Conservation (phyloP, 768 basidiomycete species). For the Tricholoma saponaceum region DNA sequence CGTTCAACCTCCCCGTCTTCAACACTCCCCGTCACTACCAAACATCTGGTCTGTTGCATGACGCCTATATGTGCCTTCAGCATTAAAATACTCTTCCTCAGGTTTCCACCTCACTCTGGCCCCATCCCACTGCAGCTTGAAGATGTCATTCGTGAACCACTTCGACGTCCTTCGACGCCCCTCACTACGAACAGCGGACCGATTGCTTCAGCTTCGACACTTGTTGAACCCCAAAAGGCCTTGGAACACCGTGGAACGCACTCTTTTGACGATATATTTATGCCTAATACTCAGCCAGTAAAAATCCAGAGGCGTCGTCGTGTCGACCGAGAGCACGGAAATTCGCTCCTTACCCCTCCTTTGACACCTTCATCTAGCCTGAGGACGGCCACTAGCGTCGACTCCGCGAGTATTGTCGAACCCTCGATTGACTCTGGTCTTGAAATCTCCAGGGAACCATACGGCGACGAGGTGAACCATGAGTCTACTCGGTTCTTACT, state of each 20-base stretch:
- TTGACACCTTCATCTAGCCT: constrained; percentile 64
- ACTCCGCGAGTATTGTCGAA: constrained; percentile 17
- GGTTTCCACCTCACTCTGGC: constrained; percentile 47
- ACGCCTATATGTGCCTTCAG: neutral
- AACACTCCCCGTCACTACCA: constrained; percentile 66
- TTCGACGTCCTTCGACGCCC: constrained; percentile 32
- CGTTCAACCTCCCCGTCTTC: constrained; percentile 44
- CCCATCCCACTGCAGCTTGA: constrained; percentile 33
- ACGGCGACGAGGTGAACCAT: constrained; percentile 24
- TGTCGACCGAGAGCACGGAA: constrained; percentile 30
- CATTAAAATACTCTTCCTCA: constrained; percentile 13
- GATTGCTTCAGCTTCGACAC: neutral
- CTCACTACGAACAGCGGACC: constrained; percentile 12
- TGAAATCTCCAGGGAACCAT: constrained; percentile 17
- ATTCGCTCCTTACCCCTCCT: constrained; percentile 57
- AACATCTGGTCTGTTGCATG: constrained; percentile 52
- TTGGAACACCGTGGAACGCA: constrained; percentile 12
- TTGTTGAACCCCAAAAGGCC: neutral
- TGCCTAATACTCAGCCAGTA: constrained; percentile 13
- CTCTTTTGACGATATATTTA: constrained; percentile 16
- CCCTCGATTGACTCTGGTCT: constrained; percentile 9
- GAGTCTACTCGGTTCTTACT: constrained; percentile 32
- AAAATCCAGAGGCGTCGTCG: constrained; percentile 30
- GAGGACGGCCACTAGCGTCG: constrained; percentile 31
- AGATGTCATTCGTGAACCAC: constrained; percentile 18